Conservation (phyloP, 2,329 filamentous ascomycete genomes). For the Akanthomyces dipterigenus region DNA sequence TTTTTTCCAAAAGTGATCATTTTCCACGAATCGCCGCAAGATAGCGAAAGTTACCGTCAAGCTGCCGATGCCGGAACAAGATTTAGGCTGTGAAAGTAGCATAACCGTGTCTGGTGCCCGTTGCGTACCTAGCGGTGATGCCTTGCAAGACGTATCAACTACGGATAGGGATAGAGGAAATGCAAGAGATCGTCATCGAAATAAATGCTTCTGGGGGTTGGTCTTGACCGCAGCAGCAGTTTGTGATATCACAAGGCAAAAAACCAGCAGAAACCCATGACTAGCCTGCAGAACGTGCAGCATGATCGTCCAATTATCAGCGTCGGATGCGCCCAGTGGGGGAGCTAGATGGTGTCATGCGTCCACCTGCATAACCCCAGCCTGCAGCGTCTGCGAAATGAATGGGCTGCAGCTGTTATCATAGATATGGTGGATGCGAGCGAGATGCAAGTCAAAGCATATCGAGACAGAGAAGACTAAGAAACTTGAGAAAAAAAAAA, state of each 20-base stretch:
- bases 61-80: too few species aligned
- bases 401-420: slow-evolving; percentile 5
- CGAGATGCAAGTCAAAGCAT: not conserved
- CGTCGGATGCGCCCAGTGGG: not conserved
- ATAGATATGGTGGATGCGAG: not conserved
- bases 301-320: slow-evolving; percentile 6
- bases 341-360: slow-evolving; percentile 9
- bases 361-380: slow-evolving; percentile 7
- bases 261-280: not conserved
- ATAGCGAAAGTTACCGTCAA: too few species aligned
- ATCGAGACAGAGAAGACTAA: not conserved
- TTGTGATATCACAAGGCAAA: slow-evolving; percentile 2
- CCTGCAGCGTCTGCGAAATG: not conserved
- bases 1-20: too few species aligned
- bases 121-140: too few species aligned
- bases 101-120: too few species aligned
- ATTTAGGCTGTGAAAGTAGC: too few species aligned
- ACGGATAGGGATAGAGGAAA: not conserved
- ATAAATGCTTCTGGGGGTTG: not conserved
- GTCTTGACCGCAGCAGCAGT: not conserved
- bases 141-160: too few species aligned
- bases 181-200: not conserved
- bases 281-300: slow-evolving; percentile 4
- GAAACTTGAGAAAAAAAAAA: not conserved
- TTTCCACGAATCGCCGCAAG: too few species aligned